Evolutionary conservation across 2,329 filamentous ascomycete genomes (phyloP), one percentile per base, ranked within the genome.

Genomic region (Endocalyx cinctus): DNA sequence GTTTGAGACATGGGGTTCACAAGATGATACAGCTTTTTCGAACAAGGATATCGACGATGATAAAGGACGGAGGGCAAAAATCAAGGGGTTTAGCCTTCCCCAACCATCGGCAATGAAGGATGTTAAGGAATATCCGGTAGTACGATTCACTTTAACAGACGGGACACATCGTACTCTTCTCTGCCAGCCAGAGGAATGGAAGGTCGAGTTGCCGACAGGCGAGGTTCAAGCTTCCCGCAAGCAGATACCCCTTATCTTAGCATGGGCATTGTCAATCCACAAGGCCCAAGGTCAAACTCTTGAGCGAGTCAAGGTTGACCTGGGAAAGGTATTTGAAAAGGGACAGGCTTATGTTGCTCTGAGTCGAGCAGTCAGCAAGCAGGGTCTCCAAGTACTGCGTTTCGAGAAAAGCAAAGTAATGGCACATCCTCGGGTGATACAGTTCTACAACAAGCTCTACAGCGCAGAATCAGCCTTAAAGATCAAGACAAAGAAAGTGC

Each of bases 271-370:
- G 14, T 95, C 88, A 1, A 98, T 98, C 39, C 92, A 98, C 68
- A 98, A 98, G 63, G 92, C 92, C 1, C 90, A 97, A 57, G 90
- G 90, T 2, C 90, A 97, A 59, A 97, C 90, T 1, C 67, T 96
- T 17, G 88, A 94, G 53, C 75, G 90, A 31, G 92, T 98, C 39
- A 94, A 94, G 54, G 92, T 98, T 17, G 88, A 98, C 55, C 70
- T 98, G 1, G 85, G 87, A 18, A 84, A 79, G 41, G 86, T 95
- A 1, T 98, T 98, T 50, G 92, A 98, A 58, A 96, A 95, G 60
- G 92, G 92, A 0, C 92, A 98, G 59, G 92, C 92, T 5, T 98
- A 98, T 54, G 92, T 98, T 32, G 92, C 92, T 32, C 77, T 98
- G 11, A 94, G 87, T 67, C 85, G 92, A 61, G 92, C 92, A 11